Percentiles rank a stretch among this genome's conserved stretches.
Evolutionary conservation across 2,329 filamentous ascomycete species (phyloP).

Genomic region (Penicillium sp.): DNA sequence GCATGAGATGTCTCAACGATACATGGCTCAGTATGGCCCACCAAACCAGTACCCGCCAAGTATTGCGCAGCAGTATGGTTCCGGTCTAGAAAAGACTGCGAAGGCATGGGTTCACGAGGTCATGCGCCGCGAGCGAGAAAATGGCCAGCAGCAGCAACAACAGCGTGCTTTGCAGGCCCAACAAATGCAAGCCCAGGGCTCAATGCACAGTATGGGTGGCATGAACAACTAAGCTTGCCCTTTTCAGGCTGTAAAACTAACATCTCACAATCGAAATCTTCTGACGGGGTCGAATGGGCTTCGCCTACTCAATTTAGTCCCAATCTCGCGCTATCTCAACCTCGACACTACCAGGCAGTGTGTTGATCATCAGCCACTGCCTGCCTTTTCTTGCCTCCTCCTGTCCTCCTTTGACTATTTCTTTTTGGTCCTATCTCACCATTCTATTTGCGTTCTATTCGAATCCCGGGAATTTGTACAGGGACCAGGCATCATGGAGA

Average conservation of each 20-base stretch:
- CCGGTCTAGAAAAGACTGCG: conserved; percentile 39
- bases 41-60: conserved; percentile 41
- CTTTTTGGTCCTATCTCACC: not conserved
- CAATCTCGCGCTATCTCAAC: not conserved
- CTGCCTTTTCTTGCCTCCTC: not conserved
- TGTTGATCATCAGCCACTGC: not conserved
- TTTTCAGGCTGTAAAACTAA: conserved; percentile 1
- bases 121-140: conserved; percentile 40
- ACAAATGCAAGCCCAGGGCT: conserved; percentile 43
- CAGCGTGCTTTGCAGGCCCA: conserved; percentile 37
- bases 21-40: conserved; percentile 41
- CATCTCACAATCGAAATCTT: not conserved
- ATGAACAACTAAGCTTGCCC: conserved; percentile 35
- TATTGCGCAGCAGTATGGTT: conserved; percentile 39
- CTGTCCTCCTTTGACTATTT: conserved; percentile 8
- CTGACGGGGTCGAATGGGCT: not conserved
- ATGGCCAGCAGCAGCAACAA: conserved; percentile 33
- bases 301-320: conserved; percentile 1
- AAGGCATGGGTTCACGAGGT: conserved; percentile 41
- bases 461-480: conserved; percentile 26
- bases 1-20: conserved; percentile 40
- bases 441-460: conserved; percentile 1
- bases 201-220: conserved; percentile 41
- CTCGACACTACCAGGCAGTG: conserved; percentile 1
- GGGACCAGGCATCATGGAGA: conserved; percentile 24